Evolutionary conservation across 2,329 filamentous ascomycete genomes (phyloP).

Genomic region (Waltergamsia citrina): DNA sequence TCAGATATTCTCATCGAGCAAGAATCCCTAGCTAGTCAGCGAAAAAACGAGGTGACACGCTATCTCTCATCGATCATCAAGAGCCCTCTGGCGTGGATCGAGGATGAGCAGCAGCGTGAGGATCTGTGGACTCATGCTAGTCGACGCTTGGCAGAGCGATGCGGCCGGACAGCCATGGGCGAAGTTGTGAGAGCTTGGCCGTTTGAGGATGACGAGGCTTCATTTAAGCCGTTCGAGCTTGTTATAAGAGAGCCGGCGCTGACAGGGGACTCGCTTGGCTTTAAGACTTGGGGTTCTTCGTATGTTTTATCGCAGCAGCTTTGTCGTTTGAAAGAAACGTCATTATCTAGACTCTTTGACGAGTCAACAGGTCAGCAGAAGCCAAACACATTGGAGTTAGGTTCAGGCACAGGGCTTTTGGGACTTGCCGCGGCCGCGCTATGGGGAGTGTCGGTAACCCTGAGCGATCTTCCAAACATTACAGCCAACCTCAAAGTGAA

Average conservation of each 20-base stretch:
- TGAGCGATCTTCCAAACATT: conserved; percentile 82
- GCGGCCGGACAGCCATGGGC: conserved; percentile 59
- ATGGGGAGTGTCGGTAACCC: conserved; percentile 54
- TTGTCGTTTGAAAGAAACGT: conserved; percentile 30
- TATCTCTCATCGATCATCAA: conserved; percentile 64
- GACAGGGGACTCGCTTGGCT: conserved; percentile 77
- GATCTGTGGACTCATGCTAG: conserved; percentile 71
- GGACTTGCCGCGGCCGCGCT: conserved; percentile 75
- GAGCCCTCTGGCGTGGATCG: conserved; percentile 59
- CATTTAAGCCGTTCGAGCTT: conserved; percentile 45
- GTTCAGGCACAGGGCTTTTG: conserved; percentile 84
- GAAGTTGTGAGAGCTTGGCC: conserved; percentile 47
- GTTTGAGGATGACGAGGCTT: conserved; percentile 22
- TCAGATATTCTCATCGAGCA: conserved; percentile 30
- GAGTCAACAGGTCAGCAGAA: conserved; percentile 18
- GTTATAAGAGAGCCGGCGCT: conserved; percentile 77
- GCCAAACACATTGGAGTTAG: conserved; percentile 60
- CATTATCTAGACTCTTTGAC: conserved; percentile 35
- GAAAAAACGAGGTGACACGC: conserved; percentile 43
- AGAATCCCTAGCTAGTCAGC: conserved; percentile 27
- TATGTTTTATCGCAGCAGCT: conserved; percentile 75
- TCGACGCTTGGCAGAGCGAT: conserved; percentile 72
- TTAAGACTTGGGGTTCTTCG: conserved; percentile 94
- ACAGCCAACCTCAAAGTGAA: conserved; percentile 74
- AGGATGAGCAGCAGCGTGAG: conserved; percentile 56